Evolutionary conservation across 2,329 filamentous ascomycete species (phyloP).

Genomic region (Fusarium sulawesiense): DNA sequence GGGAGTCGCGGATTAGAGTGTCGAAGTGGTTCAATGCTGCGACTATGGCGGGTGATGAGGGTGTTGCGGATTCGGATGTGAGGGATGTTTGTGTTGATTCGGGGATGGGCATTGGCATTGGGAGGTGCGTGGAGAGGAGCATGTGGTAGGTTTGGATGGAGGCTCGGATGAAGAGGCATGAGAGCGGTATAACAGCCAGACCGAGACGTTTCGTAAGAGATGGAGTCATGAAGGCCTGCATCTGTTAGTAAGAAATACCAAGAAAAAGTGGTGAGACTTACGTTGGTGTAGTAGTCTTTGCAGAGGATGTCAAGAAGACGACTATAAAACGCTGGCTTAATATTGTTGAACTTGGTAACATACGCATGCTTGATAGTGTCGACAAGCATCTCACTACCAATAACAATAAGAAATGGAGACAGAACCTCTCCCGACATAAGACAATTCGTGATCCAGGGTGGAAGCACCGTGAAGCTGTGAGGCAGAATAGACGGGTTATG

Average conservation of each 20-base stretch:
- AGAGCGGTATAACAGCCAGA: conserved; percentile 89
- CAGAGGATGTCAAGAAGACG: conserved; percentile 92
- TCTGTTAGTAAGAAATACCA: conserved; percentile 30
- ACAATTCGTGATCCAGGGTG: conserved; percentile 67
- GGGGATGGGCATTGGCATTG: conserved; percentile 74
- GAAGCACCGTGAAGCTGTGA: conserved; percentile 89
- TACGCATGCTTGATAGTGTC: conserved; percentile 98
- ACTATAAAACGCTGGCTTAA: conserved; percentile 88
- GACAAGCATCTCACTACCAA: conserved; percentile 96
- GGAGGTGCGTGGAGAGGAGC: conserved; percentile 90
- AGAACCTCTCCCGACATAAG: conserved; percentile 83
- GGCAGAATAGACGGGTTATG: conserved; percentile 82
- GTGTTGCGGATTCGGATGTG: conserved; percentile 69
- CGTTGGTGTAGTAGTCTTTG: conserved; percentile 98
- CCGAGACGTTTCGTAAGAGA: conserved; percentile 91
- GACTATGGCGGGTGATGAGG: conserved; percentile 78
- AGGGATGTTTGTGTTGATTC: conserved; percentile 74
- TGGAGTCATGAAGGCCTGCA: conserved; percentile 85
- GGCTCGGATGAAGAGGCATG: conserved; percentile 94
- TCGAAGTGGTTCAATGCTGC: conserved; percentile 85
- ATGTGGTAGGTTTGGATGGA: conserved; percentile 97
- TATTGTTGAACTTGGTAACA: conserved; percentile 98
- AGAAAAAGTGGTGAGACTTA: too few relatives aligned
- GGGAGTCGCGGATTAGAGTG: conserved; percentile 76
- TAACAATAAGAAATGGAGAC: conserved; percentile 91